Conservation (phyloP, 345 rosid species). For the Microcos paniculata region DNA sequence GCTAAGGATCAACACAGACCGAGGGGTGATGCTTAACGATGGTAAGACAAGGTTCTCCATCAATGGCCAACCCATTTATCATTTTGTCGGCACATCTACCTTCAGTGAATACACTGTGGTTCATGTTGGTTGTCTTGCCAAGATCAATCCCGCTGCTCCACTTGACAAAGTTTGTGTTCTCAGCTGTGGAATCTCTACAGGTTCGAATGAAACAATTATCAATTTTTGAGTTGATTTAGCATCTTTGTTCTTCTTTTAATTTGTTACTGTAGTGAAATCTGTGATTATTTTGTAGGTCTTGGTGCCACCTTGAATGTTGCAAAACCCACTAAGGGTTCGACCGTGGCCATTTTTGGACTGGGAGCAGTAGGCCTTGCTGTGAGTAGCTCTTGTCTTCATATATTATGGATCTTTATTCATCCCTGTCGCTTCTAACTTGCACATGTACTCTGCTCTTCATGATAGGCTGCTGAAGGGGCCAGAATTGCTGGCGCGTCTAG, state of each 20-base stretch:
- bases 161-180: slow-evolving; percentile 40
- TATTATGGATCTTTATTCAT: background rate
- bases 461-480: slow-evolving; percentile 42
- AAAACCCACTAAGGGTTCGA: slow-evolving; percentile 29
- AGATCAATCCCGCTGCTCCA: slow-evolving; percentile 38
- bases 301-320: slow-evolving; percentile 38
- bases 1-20: slow-evolving; percentile 33
- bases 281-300: background rate
- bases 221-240: too few relatives aligned
- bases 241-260: background rate
- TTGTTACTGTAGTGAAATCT: background rate
- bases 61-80: slow-evolving; percentile 37
- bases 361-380: slow-evolving; percentile 39
- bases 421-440: background rate
- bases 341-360: slow-evolving; percentile 38
- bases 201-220: background rate
- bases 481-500: slow-evolving; percentile 38
- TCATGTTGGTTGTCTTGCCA: slow-evolving; percentile 36
- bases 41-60: slow-evolving; percentile 39
- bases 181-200: slow-evolving; percentile 38
- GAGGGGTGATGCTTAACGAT: slow-evolving; percentile 39
- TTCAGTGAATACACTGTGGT: slow-evolving; percentile 40
- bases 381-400: background rate
- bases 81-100: slow-evolving; percentile 44
- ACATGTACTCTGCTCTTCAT: background rate